Conservation (phyloP, 495 filamentous ascomycete genomes). For the Aspergillus campestris region DNA sequence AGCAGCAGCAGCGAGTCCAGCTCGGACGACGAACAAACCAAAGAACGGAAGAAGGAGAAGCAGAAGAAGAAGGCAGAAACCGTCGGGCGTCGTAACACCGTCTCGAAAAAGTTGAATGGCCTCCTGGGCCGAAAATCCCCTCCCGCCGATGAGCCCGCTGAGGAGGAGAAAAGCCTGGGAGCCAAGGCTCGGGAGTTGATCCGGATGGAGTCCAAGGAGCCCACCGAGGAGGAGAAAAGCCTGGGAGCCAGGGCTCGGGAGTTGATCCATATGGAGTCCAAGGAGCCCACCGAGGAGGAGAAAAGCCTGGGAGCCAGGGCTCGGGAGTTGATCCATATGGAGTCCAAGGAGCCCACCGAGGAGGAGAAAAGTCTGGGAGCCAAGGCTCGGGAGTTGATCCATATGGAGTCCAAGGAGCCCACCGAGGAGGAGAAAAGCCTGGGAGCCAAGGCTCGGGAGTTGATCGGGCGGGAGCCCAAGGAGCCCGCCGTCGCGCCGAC, state of each 20-base stretch:
- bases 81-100: conserved; percentile 7
- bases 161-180: conserved; percentile 11
- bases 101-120: conserved; percentile 18
- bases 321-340: conserved; percentile 31
- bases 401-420: conserved; percentile 55
- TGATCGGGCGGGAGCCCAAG: conserved; percentile 51
- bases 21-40: conserved; percentile 11
- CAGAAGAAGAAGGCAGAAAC: conserved; percentile 12
- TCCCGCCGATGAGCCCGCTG: conserved; percentile 6
- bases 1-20: conserved; percentile 18
- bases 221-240: conserved; percentile 18
- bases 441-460: conserved; percentile 10
- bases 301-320: conserved; percentile 3
- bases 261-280: conserved; percentile 50
- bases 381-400: conserved; percentile 15
- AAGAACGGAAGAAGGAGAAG: conserved; percentile 11
- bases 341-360: conserved; percentile 51
- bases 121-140: conserved; percentile 16
- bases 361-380: conserved; percentile 8
- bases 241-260: conserved; percentile 5
- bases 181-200: conserved; percentile 14
- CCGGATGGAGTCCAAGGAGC: conserved; percentile 55
- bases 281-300: conserved; percentile 33
- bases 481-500: conserved; percentile 30
- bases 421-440: conserved; percentile 16